Evolutionary conservation across 345 rosid genomes (phyloP), one percentile per base, ranked within the genome.

Genomic region (Salix arbutifolia): DNA sequence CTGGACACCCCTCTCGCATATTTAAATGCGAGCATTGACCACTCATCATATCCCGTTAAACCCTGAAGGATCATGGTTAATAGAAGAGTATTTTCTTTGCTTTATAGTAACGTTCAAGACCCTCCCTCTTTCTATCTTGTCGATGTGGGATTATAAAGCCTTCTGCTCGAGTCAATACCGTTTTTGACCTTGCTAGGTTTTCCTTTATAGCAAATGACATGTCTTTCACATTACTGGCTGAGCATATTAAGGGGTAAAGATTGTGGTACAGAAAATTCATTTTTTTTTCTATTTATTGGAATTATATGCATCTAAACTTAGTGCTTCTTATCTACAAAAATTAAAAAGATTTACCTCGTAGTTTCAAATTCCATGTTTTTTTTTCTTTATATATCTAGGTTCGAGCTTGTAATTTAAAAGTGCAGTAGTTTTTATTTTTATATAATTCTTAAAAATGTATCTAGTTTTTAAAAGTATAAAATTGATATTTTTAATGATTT

Each of bases 31-130:
- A 83, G 86, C 0, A 0, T 1, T 4, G 31, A 84, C 91, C 90
- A 83, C 89, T 90, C 93, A 77, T 88, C 93, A 86, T 64, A 56
- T 84, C 90, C 91, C 88, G 78, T 83, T 76, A n/a, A 67, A 88
- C 87, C 88, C 65, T 81, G 91, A 88, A 90, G 93, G 93, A 90
- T 86, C 91, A 88, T 69, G 2, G 0, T 0, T 0, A 0, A 0
- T 0, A 0, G 0, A 0, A 0, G 0, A 0, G 0, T 0, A 3
- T 13, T 25, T 16, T 14, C 31, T 0, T 30, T n/a, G 0, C 0
- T 73, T 76, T 89, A 81, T 79, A 74, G 0, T 4, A 4, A 12
- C 7, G 2, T 18, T n/a, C 8, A 53, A 70, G 31, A 30, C 16
- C 69, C 58, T 14, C 17, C 23, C 5, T 6, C 19, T 8, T 1